Evolutionary conservation across 2,329 filamentous ascomycete species (phyloP).

Genomic region (Trichoderma sp.): DNA sequence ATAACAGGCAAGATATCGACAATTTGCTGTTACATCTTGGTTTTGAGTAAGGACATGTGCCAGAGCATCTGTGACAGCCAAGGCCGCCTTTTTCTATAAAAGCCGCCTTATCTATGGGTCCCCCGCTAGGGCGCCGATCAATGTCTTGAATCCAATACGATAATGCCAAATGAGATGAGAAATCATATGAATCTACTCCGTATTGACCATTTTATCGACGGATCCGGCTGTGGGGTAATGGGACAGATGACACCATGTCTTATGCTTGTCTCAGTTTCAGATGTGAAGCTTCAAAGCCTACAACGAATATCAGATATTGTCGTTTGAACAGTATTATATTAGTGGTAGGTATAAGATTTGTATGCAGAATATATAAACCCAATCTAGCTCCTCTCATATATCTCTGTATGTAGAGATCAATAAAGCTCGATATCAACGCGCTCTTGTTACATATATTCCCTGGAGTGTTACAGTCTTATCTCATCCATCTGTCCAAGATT

Average conservation of each 20-base stretch:
- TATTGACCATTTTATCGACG: not conserved
- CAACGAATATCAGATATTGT: not conserved
- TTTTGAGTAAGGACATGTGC: not conserved
- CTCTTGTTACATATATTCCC: not conserved
- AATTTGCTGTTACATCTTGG: not conserved
- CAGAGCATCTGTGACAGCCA: not conserved
- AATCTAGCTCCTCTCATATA: not conserved
- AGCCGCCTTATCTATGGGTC: not conserved
- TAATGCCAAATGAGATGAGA: not conserved
- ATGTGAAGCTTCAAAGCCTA: not conserved
- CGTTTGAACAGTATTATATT: not conserved
- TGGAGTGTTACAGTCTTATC: not conserved
- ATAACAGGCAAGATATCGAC: not conserved
- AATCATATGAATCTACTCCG: not conserved
- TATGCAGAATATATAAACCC: not conserved
- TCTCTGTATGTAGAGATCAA: not conserved
- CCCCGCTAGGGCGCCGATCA: not conserved
- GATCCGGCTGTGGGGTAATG: not conserved
- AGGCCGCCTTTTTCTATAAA: not conserved
- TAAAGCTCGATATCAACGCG: not conserved
- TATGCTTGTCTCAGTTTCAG: not conserved
- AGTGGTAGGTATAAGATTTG: not conserved
- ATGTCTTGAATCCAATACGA: not conserved
- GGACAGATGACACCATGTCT: not conserved
- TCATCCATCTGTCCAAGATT: not conserved